Evolutionary conservation across 2,329 filamentous ascomycete species (phyloP).

Genomic region (Aspergillus caelatus): DNA sequence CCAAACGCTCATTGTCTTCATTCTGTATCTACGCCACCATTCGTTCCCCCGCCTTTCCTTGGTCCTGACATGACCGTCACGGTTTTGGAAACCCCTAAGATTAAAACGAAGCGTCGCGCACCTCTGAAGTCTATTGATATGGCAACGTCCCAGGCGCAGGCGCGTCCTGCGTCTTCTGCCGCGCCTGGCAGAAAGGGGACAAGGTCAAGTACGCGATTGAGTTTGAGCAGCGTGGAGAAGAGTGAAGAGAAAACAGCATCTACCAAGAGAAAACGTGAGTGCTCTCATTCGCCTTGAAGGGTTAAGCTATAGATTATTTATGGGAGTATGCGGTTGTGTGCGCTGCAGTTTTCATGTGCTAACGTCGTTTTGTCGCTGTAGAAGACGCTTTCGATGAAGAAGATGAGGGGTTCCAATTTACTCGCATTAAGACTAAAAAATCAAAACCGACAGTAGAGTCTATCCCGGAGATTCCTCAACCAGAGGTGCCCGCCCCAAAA

Average conservation of each 20-base stretch:
- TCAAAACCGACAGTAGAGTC: constrained; percentile 51
- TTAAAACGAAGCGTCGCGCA: constrained; percentile 41
- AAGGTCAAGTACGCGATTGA: constrained; percentile 38
- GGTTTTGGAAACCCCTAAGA: constrained; percentile 38
- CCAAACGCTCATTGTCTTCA: background rate
- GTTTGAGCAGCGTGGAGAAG: constrained; percentile 38
- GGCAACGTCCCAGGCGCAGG: constrained; percentile 42
- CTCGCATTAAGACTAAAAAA: constrained; percentile 68
- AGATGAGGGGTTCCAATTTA: constrained; percentile 77
- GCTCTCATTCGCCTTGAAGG: background rate
- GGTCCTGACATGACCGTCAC: constrained; percentile 42
- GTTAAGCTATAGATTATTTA: background rate
- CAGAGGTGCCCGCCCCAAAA: constrained; percentile 38
- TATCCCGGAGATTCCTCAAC: constrained; percentile 35
- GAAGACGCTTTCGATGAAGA: constrained; percentile 66
- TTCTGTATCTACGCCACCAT: background rate
- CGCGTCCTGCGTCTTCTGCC: constrained; percentile 35
- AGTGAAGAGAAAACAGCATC: constrained; percentile 27
- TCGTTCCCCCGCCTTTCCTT: constrained; percentile 6
- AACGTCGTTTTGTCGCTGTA: constrained; percentile 17
- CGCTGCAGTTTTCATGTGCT: background rate
- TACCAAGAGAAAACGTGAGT: constrained; percentile 47
- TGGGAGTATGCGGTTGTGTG: background rate
- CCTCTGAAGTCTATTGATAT: constrained; percentile 41
- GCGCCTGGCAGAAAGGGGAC: constrained; percentile 29